Evolutionary conservation across 164 flowering plant genomes (phyloP).

Genomic region (Santalum album): DNA sequence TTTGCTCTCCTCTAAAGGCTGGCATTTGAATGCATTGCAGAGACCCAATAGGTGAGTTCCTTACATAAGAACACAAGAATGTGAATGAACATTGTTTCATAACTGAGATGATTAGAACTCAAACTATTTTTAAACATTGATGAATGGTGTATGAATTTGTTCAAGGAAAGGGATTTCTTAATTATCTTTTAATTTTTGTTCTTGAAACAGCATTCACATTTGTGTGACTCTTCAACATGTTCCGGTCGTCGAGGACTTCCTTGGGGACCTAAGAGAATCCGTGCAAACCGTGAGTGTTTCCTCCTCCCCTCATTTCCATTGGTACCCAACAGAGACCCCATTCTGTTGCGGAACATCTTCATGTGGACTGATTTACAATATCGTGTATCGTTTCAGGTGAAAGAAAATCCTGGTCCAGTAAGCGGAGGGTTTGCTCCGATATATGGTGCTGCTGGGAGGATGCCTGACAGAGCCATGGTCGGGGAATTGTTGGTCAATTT

Average conservation of each 20-base stretch:
- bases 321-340: too few relatives aligned
- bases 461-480: conserved; percentile 85
- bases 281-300: conserved; percentile 67
- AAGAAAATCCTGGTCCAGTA: conserved; percentile 76
- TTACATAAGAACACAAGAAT: too few relatives aligned
- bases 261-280: conserved; percentile 57
- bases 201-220: conserved; percentile 72
- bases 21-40: conserved; percentile 97
- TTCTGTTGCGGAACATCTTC: too few relatives aligned
- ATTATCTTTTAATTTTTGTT: conserved; percentile 1
- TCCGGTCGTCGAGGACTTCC: conserved; percentile 52
- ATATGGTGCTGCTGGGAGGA: conserved; percentile 92
- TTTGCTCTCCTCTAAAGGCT: conserved; percentile 75
- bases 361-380: background rate
- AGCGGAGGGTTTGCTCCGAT: conserved; percentile 90
- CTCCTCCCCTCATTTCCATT: background rate
- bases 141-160: background rate
- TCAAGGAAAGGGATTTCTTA: background rate
- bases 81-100: too few relatives aligned
- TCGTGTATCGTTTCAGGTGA: conserved; percentile 48
- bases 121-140: background rate
- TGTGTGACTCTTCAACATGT: conserved; percentile 96
- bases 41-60: conserved; percentile 73
- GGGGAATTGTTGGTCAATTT: conserved; percentile 64
- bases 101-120: too few relatives aligned